Conservation (phyloP, 768 basidiomycete species). For the Leucosporidium scottii region DNA sequence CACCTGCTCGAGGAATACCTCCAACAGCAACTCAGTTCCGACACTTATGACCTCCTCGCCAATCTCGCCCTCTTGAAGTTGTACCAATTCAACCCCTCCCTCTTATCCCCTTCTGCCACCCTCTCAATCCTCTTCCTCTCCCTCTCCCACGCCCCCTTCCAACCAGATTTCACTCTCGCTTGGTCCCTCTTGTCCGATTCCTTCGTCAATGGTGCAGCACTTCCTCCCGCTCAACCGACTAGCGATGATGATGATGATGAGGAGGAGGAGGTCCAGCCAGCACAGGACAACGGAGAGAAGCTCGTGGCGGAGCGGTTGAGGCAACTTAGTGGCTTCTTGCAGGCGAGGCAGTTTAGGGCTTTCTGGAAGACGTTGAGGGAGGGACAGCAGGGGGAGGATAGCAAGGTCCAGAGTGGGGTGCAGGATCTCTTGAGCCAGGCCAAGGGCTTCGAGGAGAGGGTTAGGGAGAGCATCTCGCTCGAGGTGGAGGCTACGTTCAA, state of each 20-base stretch:
- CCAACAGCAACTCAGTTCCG: conserved; percentile 80
- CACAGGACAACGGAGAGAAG: conserved; percentile 40
- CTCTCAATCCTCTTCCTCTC: conserved; percentile 80
- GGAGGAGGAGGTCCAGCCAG: background rate
- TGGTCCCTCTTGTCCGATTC: conserved; percentile 79
- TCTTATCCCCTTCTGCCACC: conserved; percentile 11
- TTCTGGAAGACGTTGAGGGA: conserved; percentile 56
- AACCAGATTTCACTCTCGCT: conserved; percentile 90
- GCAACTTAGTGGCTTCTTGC: conserved; percentile 59
- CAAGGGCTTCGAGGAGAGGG: conserved; percentile 10
- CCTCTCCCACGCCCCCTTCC: conserved; percentile 64
- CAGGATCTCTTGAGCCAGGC: conserved; percentile 4
- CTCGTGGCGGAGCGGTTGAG: conserved; percentile 80
- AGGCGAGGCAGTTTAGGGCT: conserved; percentile 76
- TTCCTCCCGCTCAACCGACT: conserved; percentile 10
- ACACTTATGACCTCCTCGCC: conserved; percentile 88
- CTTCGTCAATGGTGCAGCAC: conserved; percentile 41
- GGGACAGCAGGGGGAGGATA: background rate
- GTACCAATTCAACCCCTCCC: conserved; percentile 45
- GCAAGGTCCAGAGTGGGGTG: conserved; percentile 1
- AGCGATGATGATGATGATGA: conserved; percentile 19
- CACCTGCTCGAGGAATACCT: conserved; percentile 92
- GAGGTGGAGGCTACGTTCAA: conserved; percentile 31
- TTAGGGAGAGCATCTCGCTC: conserved; percentile 10
- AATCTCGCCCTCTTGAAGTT: conserved; percentile 92